Base-by-base conservation (phyloP, 2,329 filamentous ascomycete genomes). In the Daldinia eschscholtzii region DNA sequence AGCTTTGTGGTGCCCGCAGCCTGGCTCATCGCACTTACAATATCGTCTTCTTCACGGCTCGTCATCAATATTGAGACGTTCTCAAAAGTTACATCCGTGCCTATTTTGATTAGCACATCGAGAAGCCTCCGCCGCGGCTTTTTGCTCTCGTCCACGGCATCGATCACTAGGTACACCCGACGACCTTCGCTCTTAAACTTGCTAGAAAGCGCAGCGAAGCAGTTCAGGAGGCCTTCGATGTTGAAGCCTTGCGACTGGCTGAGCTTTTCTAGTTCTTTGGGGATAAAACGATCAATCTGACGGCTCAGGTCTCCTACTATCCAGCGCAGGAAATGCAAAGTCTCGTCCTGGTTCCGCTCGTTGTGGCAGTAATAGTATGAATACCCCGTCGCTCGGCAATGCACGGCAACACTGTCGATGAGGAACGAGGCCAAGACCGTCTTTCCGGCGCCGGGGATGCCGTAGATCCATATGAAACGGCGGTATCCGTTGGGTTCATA, bases 331-430 rank as follows among this genome's bases (percentile, higher is more conserved):
- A 79, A 72, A 1, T 75, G 67, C 0, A 62, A 20, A 1, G 77
- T 71, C 57, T 79, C 77, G 23, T 79, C 77, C 7, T 73, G 73
- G 6, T 68, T 53, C 15, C 75, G 72, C 23, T 73, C 72, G 37
- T 76, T 68, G 23, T 74, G 71, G 48, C 77, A 79, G 50, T 80
- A 79, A 37, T 79, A 80, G 56, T 77, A 79, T n/a, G 72, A 68
- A 60, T 46, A 73, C 0, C 73, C 70, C 4, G 39, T 62, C 2
- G 67, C 44, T 6, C 28, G 41, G 57, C 73, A 75, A 33, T 59
- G 62, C 13, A 6, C 39, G 0, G 69, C 72, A 18, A 71, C 55
- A 10, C 56, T 48, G 33, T 78, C 74, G 44, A 77, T 72, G n/a
- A 77, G 64, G 23, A 70, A 76, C 10, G 75, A 77, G 13, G 75